Base-by-base conservation (phyloP, 1,284 basidiomycete species). In the Neolentinus lepideus region DNA sequence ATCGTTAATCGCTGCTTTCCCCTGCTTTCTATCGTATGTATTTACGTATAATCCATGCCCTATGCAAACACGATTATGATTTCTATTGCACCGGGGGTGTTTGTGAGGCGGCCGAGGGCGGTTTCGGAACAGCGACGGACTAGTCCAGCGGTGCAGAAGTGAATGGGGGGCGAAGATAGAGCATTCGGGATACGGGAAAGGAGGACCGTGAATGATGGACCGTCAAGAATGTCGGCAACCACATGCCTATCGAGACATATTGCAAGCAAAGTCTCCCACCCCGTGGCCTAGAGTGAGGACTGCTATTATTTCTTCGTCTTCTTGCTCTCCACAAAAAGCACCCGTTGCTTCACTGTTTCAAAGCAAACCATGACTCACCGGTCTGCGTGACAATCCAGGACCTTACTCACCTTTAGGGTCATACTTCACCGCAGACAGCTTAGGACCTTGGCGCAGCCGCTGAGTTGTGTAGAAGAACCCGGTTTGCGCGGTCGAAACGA, bases 401-500 rank as follows among this genome's bases (percentile, higher is more conserved):
- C 8, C 21, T 4, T 35, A 70, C 84, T 60, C 67, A 92, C 92
- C 90, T 69, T 76, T 74, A 1, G 92, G 92, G 66, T 95, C 92
- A 70, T 94, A 95, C 71, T 95, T 94, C 63, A 94, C 88, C 35
- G 88, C 85, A 33, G 88, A 83, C 56, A 95, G 74, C 68, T 81
- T 87, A 22, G 88, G 82, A 2, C 82, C 85, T 63, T 82, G 69
- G 29, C 92, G 79, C 51, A 86, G 71, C 22, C 92, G 79, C 61
- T 84, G 80, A 2, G 88, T 89, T 10, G 90, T 91, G 72, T 94
- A 95, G 70, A 94, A 94, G 73, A 81, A 93, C 16, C 92, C 92
- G 1, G 92, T 94, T 68, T 92, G 87, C 1, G 92, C 92, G 1
- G 91, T 92, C 14, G 92, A 94, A 55, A 94, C 84, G 62, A 95